phyloP scores from a whole-genome alignment of 1,284 basidiomycete genomes.

The Fomitopsis pinicola region DNA sequence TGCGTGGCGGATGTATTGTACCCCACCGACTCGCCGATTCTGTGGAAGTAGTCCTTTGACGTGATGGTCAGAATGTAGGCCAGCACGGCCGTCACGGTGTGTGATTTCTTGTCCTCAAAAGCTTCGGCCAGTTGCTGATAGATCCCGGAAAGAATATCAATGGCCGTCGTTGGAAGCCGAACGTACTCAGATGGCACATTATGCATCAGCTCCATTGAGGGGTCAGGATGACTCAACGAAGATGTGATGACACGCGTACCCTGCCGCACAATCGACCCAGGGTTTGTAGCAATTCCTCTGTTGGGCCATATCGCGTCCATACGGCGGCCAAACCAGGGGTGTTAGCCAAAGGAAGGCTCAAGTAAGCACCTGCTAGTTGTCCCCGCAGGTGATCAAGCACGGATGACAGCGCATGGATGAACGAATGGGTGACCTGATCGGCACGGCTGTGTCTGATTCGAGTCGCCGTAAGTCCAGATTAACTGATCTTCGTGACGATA shows the following conservation, averaged over 20 bases:
- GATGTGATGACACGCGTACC: conserved; percentile 34
- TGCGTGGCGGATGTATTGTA: conserved; percentile 28
- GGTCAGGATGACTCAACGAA: not conserved
- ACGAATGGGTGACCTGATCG: conserved; percentile 57
- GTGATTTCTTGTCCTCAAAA: conserved; percentile 45
- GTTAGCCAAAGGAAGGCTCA: conserved; percentile 1
- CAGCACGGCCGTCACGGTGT: conserved; percentile 43
- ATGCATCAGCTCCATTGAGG: conserved; percentile 33
- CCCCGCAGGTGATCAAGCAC: conserved; percentile 28
- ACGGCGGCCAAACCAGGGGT: conserved; percentile 37
- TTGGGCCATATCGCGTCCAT: conserved; percentile 49
- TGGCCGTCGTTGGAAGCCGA: conserved; percentile 31
- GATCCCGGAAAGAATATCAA: conserved; percentile 45
- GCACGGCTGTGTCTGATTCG: conserved; percentile 23
- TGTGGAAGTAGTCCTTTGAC: conserved; percentile 56
- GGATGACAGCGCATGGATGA: conserved; percentile 58
- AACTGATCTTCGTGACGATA: conserved; percentile 4
- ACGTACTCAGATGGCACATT: conserved; percentile 38
- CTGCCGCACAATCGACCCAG: conserved; percentile 51
- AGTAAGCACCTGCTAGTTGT: not conserved
- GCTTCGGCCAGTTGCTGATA: conserved; percentile 50
- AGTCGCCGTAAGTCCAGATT: conserved; percentile 27
- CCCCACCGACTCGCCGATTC: conserved; percentile 53
- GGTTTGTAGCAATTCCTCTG: conserved; percentile 46
- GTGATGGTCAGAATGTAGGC: conserved; percentile 60